Base-by-base conservation (phyloP, 1,139 yeast species). In the Blastobotrys serpentis region DNA sequence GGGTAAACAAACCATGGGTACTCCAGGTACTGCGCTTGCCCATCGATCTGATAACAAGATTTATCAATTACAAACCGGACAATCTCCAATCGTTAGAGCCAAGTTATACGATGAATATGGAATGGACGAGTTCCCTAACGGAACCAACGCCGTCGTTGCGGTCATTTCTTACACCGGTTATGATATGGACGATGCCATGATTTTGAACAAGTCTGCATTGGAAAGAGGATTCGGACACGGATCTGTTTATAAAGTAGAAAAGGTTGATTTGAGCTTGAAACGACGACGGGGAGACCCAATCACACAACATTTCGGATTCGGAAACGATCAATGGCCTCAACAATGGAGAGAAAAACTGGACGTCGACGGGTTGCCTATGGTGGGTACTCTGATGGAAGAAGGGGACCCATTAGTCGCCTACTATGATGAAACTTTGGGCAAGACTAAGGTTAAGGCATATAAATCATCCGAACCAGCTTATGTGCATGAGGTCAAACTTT, bases 1-100 rank as follows among this genome's bases (percentile, higher is more conserved):
- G 99, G 98, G 98, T 80, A 92, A 92, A 73, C 99, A 92, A 76
- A 92, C 99, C 19, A 92, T 92, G 98, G 99, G 99, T 72, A 92
- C 98, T 3, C 98, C 98, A 6, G 98, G 98, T 72, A 96, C 92
- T 51, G 97, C 96, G 0, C 74, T 92, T 51, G 81, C 76, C 42
- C 96, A 90, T 68, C 81, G 99, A 70, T 86, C 96, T 0, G 99
- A 92, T 68, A 94, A 94, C 73, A 94, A 90, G 68, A 73, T 92
- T 53, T 92, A 92, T 71, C 82, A 95, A 63, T 74, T 92, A 59
- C 98, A 92, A 71, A 78, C 88, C 39, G 98, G 98, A 95, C 98
- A 92, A 74, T 87, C 98, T 1, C 99, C 99, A 42, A 87, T 92
- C 65, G 98, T 92, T 42, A 86, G 92, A 63, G 96, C 98, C 42